Conservation (phyloP, 2,329 filamentous ascomycete genomes). For the Diaporthe citrichinensis region DNA sequence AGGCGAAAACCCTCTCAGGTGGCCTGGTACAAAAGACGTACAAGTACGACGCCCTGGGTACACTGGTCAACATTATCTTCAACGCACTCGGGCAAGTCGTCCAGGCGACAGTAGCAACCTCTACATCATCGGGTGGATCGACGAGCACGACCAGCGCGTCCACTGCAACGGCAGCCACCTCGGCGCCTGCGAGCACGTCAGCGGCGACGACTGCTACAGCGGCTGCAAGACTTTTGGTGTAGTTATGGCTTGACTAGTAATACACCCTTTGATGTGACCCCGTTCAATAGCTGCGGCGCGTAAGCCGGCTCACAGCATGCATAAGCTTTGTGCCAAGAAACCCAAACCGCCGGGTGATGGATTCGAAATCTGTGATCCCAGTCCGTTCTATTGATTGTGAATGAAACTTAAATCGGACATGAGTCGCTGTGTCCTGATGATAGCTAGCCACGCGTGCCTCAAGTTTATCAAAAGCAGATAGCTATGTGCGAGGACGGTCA, state of each 20-base stretch:
- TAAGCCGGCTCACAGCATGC: neutral
- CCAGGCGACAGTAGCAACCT: constrained; percentile 57
- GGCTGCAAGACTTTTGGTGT: constrained; percentile 11
- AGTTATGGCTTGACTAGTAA: neutral
- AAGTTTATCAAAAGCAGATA: constrained; percentile 5
- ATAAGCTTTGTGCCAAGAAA: constrained; percentile 19
- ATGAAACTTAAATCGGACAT: neutral
- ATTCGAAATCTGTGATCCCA: neutral
- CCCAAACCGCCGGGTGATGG: neutral
- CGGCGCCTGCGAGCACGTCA: constrained; percentile 25
- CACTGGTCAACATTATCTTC: constrained; percentile 68
- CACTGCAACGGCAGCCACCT: constrained; percentile 20
- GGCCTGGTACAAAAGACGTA: constrained; percentile 65
- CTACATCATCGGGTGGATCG: constrained; percentile 27
- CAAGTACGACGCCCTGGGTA: constrained; percentile 62
- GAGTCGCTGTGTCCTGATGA: neutral
- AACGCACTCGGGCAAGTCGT: constrained; percentile 69
- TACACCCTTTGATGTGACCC: neutral
- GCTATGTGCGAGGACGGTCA: neutral
- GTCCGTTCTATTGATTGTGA: neutral
- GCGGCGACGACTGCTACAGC: constrained; percentile 34
- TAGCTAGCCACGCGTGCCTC: neutral
- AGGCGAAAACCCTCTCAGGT: constrained; percentile 51
- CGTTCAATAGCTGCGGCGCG: neutral
- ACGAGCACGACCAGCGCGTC: constrained; percentile 33